phyloP scores from a whole-genome alignment of 2,329 filamentous ascomycete species.

The Colletotrichum sp. region DNA sequence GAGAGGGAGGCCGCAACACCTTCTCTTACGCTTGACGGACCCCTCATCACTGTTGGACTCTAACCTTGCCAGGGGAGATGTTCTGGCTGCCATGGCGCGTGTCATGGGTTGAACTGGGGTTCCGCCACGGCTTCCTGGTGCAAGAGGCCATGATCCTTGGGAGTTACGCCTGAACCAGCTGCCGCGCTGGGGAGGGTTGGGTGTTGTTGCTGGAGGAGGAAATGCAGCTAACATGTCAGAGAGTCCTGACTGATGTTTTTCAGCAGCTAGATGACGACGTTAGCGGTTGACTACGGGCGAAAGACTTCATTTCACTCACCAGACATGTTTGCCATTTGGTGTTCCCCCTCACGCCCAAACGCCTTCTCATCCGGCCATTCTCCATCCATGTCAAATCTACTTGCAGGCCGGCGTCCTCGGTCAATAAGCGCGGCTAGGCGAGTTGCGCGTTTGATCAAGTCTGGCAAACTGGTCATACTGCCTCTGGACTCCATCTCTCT shows the following conservation, averaged over 20 bases:
- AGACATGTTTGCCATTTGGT: conserved; percentile 42
- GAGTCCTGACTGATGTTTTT: conserved; percentile 55
- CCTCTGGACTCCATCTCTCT: conserved; percentile 81
- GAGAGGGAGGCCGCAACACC: conserved; percentile 82
- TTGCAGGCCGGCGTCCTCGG: conserved; percentile 70
- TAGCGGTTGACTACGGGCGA: conserved; percentile 4
- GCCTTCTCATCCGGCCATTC: conserved; percentile 53
- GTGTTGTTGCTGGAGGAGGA: conserved; percentile 56
- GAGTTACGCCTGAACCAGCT: conserved; percentile 42
- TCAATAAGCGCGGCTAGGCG: conserved; percentile 87
- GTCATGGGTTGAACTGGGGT: conserved; percentile 10
- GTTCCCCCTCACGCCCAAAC: conserved; percentile 39
- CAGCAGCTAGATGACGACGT: conserved; percentile 34
- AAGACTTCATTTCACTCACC: not conserved
- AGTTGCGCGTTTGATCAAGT: conserved; percentile 88
- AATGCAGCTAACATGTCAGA: conserved; percentile 72
- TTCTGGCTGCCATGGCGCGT: conserved; percentile 14
- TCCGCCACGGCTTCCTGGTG: conserved; percentile 25
- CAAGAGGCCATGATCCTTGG: conserved; percentile 53
- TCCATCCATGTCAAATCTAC: conserved; percentile 55
- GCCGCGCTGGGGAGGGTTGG: conserved; percentile 51
- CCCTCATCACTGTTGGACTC: conserved; percentile 26
- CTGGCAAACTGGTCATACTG: conserved; percentile 89
- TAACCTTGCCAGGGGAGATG: not conserved
- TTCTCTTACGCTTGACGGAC: conserved; percentile 50